Percentiles rank a stretch among this genome's conserved stretches.
Conservation (phyloP, 2,329 filamentous ascomycete species). For the Alternaria incomplexa region DNA sequence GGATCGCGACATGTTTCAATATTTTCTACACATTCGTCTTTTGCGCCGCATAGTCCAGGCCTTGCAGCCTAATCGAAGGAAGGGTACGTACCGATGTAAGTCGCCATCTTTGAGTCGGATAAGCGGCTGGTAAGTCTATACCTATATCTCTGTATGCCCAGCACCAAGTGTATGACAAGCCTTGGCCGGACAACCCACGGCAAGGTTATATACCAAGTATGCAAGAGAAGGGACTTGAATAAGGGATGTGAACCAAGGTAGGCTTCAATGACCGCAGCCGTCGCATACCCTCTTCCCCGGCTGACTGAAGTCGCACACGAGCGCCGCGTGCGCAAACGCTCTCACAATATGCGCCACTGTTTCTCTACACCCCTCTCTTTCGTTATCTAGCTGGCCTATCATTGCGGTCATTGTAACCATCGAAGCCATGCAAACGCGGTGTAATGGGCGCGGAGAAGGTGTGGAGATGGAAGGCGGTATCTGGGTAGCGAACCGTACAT, state of each 20-base stretch:
- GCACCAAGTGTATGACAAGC: neutral
- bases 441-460: neutral
- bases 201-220: neutral
- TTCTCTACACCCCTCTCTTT: conserved; percentile 3
- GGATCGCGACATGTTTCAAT: neutral
- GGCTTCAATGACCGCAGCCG: neutral
- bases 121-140: neutral
- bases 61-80: neutral
- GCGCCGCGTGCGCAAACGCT: conserved; percentile 8
- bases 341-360: conserved; percentile 14
- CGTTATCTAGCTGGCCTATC: neutral
- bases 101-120: neutral
- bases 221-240: neutral
- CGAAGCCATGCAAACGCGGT: neutral
- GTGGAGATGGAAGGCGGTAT: neutral
- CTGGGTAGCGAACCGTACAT: neutral
- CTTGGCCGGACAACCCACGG: neutral
- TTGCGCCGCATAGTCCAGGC: too few relatives aligned
- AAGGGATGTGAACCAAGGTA: neutral
- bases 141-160: neutral
- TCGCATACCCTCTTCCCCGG: conserved; percentile 11
- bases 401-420: too few relatives aligned
- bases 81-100: neutral
- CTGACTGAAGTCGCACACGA: conserved; percentile 8
- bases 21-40: neutral